Evolutionary conservation across 208 protist species (phyloP), one percentile per base, ranked within the genome.

Genomic region (Acanthamoeba divionensis): DNA sequence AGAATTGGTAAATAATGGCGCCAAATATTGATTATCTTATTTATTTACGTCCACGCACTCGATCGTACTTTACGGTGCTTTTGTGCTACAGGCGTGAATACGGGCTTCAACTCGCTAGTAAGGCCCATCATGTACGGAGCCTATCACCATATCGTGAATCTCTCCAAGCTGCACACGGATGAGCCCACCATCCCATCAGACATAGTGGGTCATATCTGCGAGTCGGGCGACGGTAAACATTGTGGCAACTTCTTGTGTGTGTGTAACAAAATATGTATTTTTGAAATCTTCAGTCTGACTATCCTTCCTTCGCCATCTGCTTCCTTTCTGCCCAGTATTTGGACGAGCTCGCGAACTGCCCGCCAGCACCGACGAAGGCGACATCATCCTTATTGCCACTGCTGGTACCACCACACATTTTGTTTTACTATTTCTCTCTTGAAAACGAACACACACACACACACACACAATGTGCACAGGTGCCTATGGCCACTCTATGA

Each of bases 131-230:
- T 91, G 18, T 91, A 91, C 38, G 45, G 33, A 9, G 89, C 89
- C 8, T 41, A 90, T 75, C 89, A 91, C n/a, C 48, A 91, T 24
- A 91, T 91, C 38, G 89, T 91, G 18, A 91, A 91, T 36, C 80
- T 91, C 13, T 91, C 89, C 8, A 18, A 31, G 12, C 33, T 54
- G 10, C 41, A 62, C 21, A 21, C 18, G 10, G 71, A 33, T 24
- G 73, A 62, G 12, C 24, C 48, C 3, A 21, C n/a, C 47, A 50
- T 62, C 48, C 41, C 73, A 26, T 45, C 41, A 29, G 73, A 83
- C 15, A 83, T 90, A 24, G 85, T 90, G 29, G 85, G 85, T 33
- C 55, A 75, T 50, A 79, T 90, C 24, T 90, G 85, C 45, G 85
- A 90, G 63, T 75, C 69, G 5, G 85, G 85, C 8, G 79, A 87